Evolutionary conservation across 148 eudicot genomes (phyloP).

Genomic region (Rhododendron molle): DNA sequence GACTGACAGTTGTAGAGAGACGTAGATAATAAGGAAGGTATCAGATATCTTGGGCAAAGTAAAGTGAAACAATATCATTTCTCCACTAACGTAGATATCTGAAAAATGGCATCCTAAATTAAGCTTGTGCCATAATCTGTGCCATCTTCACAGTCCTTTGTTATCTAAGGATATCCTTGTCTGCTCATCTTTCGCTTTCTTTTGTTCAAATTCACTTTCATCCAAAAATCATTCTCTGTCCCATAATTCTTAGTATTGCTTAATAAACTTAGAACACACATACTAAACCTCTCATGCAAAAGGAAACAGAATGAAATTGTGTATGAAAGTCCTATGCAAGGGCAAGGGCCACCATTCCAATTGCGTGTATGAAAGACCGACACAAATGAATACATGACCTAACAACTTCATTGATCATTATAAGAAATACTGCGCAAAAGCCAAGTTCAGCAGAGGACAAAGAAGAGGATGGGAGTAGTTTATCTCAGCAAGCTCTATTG

Average conservation of each 20-base stretch:
- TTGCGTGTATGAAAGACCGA: background rate
- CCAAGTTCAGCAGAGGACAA: background rate
- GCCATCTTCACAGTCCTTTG: background rate
- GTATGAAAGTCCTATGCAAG: background rate
- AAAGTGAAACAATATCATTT: background rate
- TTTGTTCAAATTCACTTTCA: background rate
- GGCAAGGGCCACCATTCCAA: background rate
- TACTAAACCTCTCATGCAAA: background rate
- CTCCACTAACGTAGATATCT: background rate
- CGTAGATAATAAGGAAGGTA: background rate
- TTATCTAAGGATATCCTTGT: background rate
- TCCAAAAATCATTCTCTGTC: background rate
- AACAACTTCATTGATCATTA: background rate
- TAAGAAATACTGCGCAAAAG: background rate
- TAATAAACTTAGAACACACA: background rate
- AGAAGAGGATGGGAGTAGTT: background rate
- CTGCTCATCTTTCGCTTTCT: background rate
- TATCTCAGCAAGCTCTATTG: slow-evolving; percentile 5
- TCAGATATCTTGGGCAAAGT: background rate
- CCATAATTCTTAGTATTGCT: background rate
- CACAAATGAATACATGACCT: background rate
- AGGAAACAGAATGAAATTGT: background rate
- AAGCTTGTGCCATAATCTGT: background rate
- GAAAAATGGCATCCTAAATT: background rate
- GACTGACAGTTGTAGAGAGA: background rate